These are phyloP conservation scores for Ceratocystis papillata DNA, from an alignment of 2,329 filamentous ascomycete species.

Conservation along the genomic window DNA sequence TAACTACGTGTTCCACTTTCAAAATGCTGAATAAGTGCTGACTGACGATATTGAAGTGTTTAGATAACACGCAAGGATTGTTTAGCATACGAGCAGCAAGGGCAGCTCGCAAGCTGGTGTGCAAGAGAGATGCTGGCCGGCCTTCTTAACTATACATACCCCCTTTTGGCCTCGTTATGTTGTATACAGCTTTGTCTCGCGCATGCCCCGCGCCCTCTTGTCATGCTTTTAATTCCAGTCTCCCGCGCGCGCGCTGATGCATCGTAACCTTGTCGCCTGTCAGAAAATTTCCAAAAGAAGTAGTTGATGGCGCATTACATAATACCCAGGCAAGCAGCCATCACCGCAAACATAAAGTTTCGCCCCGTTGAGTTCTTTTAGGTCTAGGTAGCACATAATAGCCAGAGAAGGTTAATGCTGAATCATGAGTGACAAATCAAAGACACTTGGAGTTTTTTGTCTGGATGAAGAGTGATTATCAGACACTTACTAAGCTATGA, in stretches of 20 bases:
- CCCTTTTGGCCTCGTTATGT: neutral
- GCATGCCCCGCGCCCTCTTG: neutral
- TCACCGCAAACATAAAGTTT: neutral
- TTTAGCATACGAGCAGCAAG: neutral
- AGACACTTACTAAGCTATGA: neutral
- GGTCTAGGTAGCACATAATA: neutral
- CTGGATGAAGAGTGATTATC: neutral
- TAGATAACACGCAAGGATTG: neutral
- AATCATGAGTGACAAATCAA: neutral
- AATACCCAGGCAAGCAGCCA: too few relatives aligned
- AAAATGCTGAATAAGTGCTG: slow-evolving; percentile 23
- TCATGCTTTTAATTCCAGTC: neutral
- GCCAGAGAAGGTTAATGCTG: neutral
- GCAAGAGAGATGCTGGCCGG: neutral
- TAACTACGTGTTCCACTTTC: neutral
- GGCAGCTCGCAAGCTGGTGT: neutral
- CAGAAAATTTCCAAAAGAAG: neutral
- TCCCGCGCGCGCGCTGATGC: neutral
- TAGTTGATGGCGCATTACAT: too few relatives aligned
- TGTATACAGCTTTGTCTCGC: neutral
- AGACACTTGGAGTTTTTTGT: neutral
- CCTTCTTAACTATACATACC: neutral
- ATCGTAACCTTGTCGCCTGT: neutral
- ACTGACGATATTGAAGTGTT: neutral
- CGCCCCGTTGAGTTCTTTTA: neutral